Conservation (phyloP, 495 filamentous ascomycete genomes). For the Achaetomiella virescens region DNA sequence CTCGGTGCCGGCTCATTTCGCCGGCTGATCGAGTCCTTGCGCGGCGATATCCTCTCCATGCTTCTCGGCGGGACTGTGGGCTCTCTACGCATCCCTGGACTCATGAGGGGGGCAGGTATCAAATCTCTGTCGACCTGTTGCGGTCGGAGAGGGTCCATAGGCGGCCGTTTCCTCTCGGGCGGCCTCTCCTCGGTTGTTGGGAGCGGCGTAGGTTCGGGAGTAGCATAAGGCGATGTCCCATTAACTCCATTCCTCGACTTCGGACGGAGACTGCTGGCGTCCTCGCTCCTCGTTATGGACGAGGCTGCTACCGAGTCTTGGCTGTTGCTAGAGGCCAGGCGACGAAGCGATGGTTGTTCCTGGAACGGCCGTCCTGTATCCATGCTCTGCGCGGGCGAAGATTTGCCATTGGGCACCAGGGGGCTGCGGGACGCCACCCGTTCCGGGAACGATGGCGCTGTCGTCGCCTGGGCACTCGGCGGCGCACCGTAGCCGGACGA, state of each 20-base stretch:
- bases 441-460: constrained; percentile 14
- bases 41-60: constrained; percentile 37
- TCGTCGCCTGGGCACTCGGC: constrained; percentile 11
- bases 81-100: constrained; percentile 41
- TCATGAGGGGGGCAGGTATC: constrained; percentile 50
- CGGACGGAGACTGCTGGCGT: constrained; percentile 41
- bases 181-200: constrained; percentile 37
- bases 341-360: constrained; percentile 40
- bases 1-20: constrained; percentile 16
- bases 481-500: constrained; percentile 25
- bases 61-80: constrained; percentile 40
- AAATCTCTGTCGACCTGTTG: constrained; percentile 38
- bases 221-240: constrained; percentile 34
- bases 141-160: constrained; percentile 45
- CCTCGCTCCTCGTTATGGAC: constrained; percentile 41
- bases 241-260: constrained; percentile 43
- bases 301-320: constrained; percentile 50
- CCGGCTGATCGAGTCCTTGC: constrained; percentile 31
- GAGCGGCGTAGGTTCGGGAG: constrained; percentile 30
- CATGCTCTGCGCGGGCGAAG: constrained; percentile 41
- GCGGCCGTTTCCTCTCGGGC: constrained; percentile 47
- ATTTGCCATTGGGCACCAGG: constrained; percentile 29
- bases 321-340: constrained; percentile 46
- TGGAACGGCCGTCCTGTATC: constrained; percentile 38
- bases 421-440: constrained; percentile 27